Evolutionary conservation across 441 rosid genomes (phyloP).

Genomic region (Pelargonium australe): DNA sequence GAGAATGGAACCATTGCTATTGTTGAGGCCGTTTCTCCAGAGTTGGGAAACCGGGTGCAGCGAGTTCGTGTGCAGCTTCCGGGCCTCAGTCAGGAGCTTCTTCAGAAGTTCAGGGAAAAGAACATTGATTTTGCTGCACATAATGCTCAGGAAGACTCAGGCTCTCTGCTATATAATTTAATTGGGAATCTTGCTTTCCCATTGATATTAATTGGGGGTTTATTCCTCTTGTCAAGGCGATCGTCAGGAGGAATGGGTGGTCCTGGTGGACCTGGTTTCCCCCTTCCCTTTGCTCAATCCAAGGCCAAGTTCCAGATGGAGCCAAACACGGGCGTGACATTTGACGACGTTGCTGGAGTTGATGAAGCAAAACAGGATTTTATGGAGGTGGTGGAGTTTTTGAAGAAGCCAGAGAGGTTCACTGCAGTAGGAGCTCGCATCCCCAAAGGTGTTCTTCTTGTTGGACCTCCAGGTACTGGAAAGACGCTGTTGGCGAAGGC

Average conservation of each 20-base stretch:
- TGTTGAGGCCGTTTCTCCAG: constrained; percentile 92
- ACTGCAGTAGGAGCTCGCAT: constrained; percentile 88
- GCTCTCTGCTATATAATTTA: constrained; percentile 66
- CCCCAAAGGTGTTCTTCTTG: constrained; percentile 90
- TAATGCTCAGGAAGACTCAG: constrained; percentile 89
- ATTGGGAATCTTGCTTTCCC: constrained; percentile 91
- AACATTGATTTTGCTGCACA: constrained; percentile 90
- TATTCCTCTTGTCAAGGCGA: constrained; percentile 82
- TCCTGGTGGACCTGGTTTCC: constrained; percentile 93
- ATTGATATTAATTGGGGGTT: constrained; percentile 70
- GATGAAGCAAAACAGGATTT: constrained; percentile 98
- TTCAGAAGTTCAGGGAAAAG: constrained; percentile 85
- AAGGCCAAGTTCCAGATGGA: constrained; percentile 98
- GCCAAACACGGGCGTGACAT: constrained; percentile 93
- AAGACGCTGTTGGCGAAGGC: constrained; percentile 90
- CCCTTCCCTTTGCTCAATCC: constrained; percentile 76
- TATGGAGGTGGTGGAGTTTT: constrained; percentile 94
- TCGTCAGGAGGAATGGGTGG: constrained; percentile 97
- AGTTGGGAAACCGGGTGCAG: constrained; percentile 81
- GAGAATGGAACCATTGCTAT: constrained; percentile 94
- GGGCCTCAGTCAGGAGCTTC: constrained; percentile 86
- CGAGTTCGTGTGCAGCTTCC: constrained; percentile 92
- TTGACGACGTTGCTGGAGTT: constrained; percentile 95
- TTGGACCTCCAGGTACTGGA: constrained; percentile 96
- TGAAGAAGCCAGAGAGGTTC: constrained; percentile 96